Percentiles rank a stretch among this genome's conserved stretches.
These are phyloP conservation scores for Ceratocystis cacaofunesta DNA, from an alignment of 2,329 filamentous ascomycete species.

Conservation along the genomic window DNA sequence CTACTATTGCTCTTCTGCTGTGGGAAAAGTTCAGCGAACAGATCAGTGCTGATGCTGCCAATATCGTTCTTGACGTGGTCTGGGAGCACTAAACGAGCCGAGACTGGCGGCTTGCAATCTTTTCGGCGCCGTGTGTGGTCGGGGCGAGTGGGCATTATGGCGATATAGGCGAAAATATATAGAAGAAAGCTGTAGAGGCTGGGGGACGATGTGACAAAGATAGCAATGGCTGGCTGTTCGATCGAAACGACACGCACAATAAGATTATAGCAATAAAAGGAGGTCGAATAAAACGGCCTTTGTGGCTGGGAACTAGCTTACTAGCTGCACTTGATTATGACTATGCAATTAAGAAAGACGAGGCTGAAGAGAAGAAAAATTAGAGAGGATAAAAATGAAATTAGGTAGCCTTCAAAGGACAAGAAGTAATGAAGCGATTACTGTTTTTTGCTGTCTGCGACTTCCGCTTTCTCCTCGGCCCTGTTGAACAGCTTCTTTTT, in stretches of 20 bases:
- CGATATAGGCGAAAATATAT: background rate
- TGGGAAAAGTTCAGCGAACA: slow-evolving; percentile 70
- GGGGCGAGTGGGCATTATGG: slow-evolving; percentile 5
- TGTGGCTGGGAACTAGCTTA: background rate
- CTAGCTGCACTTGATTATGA: background rate
- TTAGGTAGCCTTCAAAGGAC: background rate
- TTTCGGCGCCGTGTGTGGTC: slow-evolving; percentile 16
- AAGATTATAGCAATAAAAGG: background rate
- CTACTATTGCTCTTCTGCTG: slow-evolving; percentile 18
- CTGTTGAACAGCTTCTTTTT: background rate
- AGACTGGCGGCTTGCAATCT: slow-evolving; percentile 57
- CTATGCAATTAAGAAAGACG: background rate
- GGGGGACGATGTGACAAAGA: background rate
- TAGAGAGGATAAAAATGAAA: background rate
- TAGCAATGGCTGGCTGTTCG: no score
- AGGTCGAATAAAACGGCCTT: background rate
- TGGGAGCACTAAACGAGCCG: slow-evolving; percentile 70
- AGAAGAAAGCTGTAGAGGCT: background rate
- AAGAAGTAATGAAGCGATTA: background rate
- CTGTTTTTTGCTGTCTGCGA: background rate
- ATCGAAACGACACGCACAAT: background rate
- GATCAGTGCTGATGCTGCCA: slow-evolving; percentile 72
- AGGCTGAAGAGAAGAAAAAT: background rate
- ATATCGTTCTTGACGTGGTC: slow-evolving; percentile 73
- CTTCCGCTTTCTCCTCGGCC: background rate